phyloP scores from a whole-genome alignment of 495 filamentous ascomycete species.

The Articulospora tetracladia region DNA sequence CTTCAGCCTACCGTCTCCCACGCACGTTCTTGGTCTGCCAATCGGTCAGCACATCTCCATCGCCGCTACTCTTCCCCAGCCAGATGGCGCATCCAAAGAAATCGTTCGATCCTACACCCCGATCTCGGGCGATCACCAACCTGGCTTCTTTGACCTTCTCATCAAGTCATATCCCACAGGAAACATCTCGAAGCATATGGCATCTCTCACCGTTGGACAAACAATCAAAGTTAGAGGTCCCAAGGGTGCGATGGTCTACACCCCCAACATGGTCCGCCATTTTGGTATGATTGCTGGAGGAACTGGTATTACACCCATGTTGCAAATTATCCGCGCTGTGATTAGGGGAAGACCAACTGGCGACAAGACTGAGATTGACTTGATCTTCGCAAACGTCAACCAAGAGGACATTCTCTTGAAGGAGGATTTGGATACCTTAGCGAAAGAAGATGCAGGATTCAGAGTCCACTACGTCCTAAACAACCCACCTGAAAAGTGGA shows the following conservation, averaged over 20 bases:
- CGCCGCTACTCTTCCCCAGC: slow-evolving; percentile 62
- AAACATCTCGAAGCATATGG: slow-evolving; percentile 92
- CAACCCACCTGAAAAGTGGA: slow-evolving; percentile 89
- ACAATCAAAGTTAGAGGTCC: slow-evolving; percentile 86
- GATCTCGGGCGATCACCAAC: slow-evolving; percentile 86
- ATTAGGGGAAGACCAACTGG: slow-evolving; percentile 73
- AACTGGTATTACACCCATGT: slow-evolving; percentile 97
- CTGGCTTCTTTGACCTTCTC: slow-evolving; percentile 93
- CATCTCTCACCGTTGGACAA: slow-evolving; percentile 74
- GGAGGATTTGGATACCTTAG: slow-evolving; percentile 82
- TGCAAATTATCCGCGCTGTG: slow-evolving; percentile 90
- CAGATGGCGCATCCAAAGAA: slow-evolving; percentile 71
- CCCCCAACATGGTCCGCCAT: slow-evolving; percentile 86
- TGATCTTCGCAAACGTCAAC: slow-evolving; percentile 97
- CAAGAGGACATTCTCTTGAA: slow-evolving; percentile 86
- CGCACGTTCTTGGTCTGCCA: slow-evolving; percentile 86
- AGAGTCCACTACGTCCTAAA: slow-evolving; percentile 92
- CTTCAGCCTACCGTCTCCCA: slow-evolving; percentile 73
- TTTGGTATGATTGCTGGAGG: slow-evolving; percentile 98
- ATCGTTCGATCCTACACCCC: slow-evolving; percentile 96
- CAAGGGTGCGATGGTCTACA: slow-evolving; percentile 96
- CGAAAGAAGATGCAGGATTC: slow-evolving; percentile 71
- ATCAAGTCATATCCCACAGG: slow-evolving; percentile 97
- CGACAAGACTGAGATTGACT: slow-evolving; percentile 83
- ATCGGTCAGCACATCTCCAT: slow-evolving; percentile 99